phyloP scores from a whole-genome alignment of 805 yeast genomes.

The Torulaspora delbrueckii region DNA sequence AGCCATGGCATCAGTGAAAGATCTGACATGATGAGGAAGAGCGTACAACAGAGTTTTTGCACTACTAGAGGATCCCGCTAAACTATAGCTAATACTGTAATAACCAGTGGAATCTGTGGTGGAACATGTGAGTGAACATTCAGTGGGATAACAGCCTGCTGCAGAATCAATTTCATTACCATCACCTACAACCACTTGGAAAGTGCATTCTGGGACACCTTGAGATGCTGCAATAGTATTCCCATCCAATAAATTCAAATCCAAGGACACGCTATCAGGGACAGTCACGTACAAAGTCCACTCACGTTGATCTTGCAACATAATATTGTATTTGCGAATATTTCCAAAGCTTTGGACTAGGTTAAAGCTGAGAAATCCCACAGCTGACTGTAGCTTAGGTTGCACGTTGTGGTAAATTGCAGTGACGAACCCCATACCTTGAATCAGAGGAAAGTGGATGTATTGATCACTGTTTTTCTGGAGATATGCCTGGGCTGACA shows the following conservation, averaged over 20 bases:
- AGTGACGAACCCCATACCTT: conserved; percentile 80
- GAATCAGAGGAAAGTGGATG: conserved; percentile 57
- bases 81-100: conserved; percentile 42
- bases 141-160: conserved; percentile 58
- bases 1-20: conserved; percentile 37
- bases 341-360: conserved; percentile 38
- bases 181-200: conserved; percentile 57
- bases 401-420: conserved; percentile 51
- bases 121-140: conserved; percentile 42
- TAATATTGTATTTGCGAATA: conserved; percentile 49
- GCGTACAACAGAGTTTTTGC: conserved; percentile 51
- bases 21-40: conserved; percentile 58
- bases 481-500: conserved; percentile 35
- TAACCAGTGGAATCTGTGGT: conserved; percentile 37
- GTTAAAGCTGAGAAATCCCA: conserved; percentile 55
- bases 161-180: conserved; percentile 47
- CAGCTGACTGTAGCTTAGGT: conserved; percentile 54
- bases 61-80: conserved; percentile 43
- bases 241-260: conserved; percentile 47
- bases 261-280: conserved; percentile 44
- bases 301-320: conserved; percentile 48
- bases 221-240: conserved; percentile 22
- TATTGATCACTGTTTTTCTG: conserved; percentile 35
- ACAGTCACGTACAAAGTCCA: conserved; percentile 64
- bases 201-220: conserved; percentile 41